Evolutionary conservation across 176 grass and related monocot genomes (phyloP), one percentile per base, ranked within the genome.

Genomic region (Zoysia japonica): DNA sequence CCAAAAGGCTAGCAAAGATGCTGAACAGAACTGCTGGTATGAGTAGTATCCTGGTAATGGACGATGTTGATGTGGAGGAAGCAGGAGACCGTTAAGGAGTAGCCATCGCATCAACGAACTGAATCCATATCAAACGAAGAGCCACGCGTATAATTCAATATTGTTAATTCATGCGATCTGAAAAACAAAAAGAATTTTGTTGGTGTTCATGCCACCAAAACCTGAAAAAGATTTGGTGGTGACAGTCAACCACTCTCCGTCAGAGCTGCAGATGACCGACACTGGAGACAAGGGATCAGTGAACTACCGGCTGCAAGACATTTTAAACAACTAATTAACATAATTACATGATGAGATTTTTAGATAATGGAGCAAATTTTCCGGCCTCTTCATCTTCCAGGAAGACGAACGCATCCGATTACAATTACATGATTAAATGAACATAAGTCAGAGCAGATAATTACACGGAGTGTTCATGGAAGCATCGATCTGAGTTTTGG

Each of bases 81-180:
- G 28, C 28, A 28, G 20, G 38, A 69, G 70, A 49, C 76, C 17
- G 81, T 80, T 84, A 76, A 59, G 19, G 49, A 71, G 82, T 76
- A 85, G 35, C 77, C 49, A 60, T 89, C 82, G 76, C 68, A 63
- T 49, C 44, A 86, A 76, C 78, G 61, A 61, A 62, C 40, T 76
- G 4, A 55, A 72, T 36, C 17, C 47, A 41, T 15, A 70, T 9
- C 41, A 44, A 61, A 20, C 82, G 28, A 28, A 28, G 20, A 35
- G 20, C 20, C 44, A 5, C 57, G 37, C 40, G 36, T 12, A n/a
- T 55, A 45, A 45, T 45, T 45, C 3, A 42, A 28, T 52, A 42
- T 20, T 46, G 15, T 40, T 80, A 5, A 73, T 75, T 80, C 9
- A 73, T 75, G 70, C 68, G 67, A 52, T 47, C 13, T 0, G 0